A percentile compares a stretch with the other conserved stretches of the same genome.
These are phyloP conservation scores for Botrytis sinoallii DNA, from an alignment of 2,329 filamentous ascomycete genomes.

Conservation along the genomic window DNA sequence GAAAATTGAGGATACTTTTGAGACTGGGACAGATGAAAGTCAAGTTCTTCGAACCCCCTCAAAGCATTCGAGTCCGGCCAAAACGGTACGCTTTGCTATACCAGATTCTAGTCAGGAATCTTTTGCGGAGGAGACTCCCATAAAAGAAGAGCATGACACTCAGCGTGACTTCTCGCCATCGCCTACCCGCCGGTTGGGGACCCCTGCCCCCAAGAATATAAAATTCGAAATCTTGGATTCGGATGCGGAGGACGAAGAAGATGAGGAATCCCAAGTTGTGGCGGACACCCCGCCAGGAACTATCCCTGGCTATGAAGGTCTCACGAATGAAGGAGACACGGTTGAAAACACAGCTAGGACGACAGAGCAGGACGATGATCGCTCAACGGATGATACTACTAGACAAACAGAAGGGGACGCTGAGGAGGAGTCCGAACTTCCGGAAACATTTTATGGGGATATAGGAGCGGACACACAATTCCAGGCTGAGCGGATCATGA, in stretches of 20 bases:
- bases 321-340: neutral
- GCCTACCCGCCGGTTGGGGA: neutral
- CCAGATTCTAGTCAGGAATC: constrained; percentile 18
- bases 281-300: neutral
- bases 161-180: neutral
- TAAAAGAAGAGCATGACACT: neutral
- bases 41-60: constrained; percentile 26
- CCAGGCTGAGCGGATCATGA: constrained; percentile 23
- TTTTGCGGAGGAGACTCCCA: constrained; percentile 17
- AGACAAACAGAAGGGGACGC: neutral
- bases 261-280: constrained; percentile 10
- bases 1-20: constrained; percentile 33
- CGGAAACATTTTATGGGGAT: constrained; percentile 35
- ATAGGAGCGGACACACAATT: constrained; percentile 33
- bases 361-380: neutral
- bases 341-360: neutral
- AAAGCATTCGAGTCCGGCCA: constrained; percentile 31
- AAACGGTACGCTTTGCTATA: constrained; percentile 33
- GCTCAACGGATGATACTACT: neutral
- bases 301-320: neutral
- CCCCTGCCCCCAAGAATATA: constrained; percentile 3
- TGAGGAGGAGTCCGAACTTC: constrained; percentile 9
- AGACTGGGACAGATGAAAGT: constrained; percentile 27
- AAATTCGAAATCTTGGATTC: constrained; percentile 35
- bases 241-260: constrained; percentile 26